phyloP scores from a whole-genome alignment of 2,329 filamentous ascomycete genomes.

The Arthrinium phaeospermum region DNA sequence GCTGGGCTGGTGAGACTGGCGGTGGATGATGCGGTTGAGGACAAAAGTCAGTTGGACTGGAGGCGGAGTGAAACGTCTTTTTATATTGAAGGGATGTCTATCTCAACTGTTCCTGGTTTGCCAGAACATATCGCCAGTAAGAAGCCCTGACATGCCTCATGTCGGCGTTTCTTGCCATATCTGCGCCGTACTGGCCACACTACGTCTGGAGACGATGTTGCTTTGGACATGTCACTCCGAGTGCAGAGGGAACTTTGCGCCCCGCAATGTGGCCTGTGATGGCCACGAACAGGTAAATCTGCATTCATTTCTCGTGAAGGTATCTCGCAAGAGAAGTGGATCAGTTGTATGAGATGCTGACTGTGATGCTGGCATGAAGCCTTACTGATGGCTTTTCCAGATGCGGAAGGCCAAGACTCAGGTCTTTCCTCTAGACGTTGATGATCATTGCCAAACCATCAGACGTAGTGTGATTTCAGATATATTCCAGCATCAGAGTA shows the following conservation, averaged over 20 bases:
- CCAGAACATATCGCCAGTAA: not conserved
- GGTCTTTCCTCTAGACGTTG: not conserved
- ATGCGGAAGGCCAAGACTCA: not conserved
- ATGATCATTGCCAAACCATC: not conserved
- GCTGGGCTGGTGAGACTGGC: not conserved
- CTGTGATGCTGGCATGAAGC: not conserved
- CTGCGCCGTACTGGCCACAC: not conserved
- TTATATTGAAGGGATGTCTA: not conserved
- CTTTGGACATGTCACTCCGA: not conserved
- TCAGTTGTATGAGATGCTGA: not conserved
- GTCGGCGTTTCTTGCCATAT: not conserved
- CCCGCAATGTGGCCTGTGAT: not conserved
- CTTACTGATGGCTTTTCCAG: not conserved
- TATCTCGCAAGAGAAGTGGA: not conserved
- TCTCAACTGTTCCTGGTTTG: no score
- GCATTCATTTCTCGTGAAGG: not conserved
- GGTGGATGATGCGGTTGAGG: not conserved
- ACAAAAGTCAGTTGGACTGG: not conserved
- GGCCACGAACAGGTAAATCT: no score
- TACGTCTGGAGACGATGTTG: not conserved
- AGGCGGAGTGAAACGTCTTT: not conserved
- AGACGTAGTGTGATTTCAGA: not conserved
- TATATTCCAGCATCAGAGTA: not conserved
- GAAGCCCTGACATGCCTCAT: not conserved
- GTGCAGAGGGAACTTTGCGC: not conserved